Conservation (phyloP, 495 filamentous ascomycete species). For the Hypomontagnella monticulosa region DNA sequence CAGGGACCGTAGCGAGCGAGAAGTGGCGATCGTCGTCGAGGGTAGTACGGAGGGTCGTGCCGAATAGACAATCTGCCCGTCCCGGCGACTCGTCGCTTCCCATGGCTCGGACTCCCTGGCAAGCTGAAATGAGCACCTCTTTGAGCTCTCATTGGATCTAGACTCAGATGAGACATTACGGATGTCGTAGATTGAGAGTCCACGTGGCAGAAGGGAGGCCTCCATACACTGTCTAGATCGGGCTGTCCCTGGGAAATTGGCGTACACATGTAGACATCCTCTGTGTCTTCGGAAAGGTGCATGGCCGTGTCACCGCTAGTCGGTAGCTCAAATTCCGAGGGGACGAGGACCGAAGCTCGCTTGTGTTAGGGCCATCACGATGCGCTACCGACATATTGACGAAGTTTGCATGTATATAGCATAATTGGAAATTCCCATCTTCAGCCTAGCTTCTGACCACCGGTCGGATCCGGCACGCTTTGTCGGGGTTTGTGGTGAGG, state of each 20-base stretch:
- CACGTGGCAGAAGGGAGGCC: constrained; percentile 38
- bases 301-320: constrained; percentile 25
- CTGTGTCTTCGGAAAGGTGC: constrained; percentile 31
- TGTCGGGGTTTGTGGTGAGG: constrained; percentile 17
- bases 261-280: constrained; percentile 17
- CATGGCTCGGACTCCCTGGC: constrained; percentile 24
- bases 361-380: constrained; percentile 9
- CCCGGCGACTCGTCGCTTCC: constrained; percentile 20
- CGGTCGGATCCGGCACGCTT: constrained; percentile 25
- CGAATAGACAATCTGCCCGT: constrained; percentile 19
- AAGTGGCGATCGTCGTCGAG: constrained; percentile 21
- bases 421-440: not conserved
- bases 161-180: constrained; percentile 38
- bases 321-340: constrained; percentile 23
- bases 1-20: constrained; percentile 23
- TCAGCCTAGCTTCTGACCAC: not conserved
- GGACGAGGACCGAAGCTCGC: constrained; percentile 20
- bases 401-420: not conserved
- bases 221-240: constrained; percentile 31
- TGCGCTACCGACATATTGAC: not conserved
- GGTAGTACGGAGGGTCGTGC: constrained; percentile 22
- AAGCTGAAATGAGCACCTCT: constrained; percentile 32
- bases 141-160: constrained; percentile 27
- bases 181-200: constrained; percentile 36
- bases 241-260: constrained; percentile 24